A percentile compares a stretch with the other conserved stretches of the same genome.
Evolutionary conservation across 805 yeast species (phyloP).

Genomic region (Lipomyces starkeyi): DNA sequence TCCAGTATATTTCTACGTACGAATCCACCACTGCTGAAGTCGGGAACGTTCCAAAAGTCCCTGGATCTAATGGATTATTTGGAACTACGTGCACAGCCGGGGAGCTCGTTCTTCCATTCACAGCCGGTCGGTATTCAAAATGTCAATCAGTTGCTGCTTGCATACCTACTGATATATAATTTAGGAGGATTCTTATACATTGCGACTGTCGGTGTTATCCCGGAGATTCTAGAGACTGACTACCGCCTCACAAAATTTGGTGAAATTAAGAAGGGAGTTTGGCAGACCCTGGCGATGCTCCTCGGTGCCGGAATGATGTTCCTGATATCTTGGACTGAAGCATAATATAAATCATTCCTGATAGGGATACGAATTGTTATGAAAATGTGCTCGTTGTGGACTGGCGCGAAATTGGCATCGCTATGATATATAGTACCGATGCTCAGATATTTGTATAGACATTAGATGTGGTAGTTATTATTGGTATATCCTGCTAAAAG

Average conservation of each 20-base stretch:
- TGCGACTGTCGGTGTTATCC: constrained; percentile 76
- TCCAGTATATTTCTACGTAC: constrained; percentile 44
- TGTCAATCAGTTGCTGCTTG: background rate
- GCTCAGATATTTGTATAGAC: background rate
- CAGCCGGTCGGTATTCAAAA: constrained; percentile 58
- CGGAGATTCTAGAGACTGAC: constrained; percentile 63
- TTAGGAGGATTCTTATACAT: constrained; percentile 65
- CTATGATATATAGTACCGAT: background rate
- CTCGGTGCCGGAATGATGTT: constrained; percentile 67
- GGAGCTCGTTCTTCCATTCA: constrained; percentile 68
- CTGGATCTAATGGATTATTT: constrained; percentile 48
- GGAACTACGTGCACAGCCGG: constrained; percentile 59
- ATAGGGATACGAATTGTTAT: background rate
- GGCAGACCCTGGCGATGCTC: constrained; percentile 57
- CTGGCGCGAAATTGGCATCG: background rate
- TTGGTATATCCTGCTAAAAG: background rate
- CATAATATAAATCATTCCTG: background rate
- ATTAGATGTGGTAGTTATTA: background rate
- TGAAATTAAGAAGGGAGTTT: constrained; percentile 51
- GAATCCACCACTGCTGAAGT: constrained; percentile 25
- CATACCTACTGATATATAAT: too few relatives aligned
- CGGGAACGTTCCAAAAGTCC: constrained; percentile 16
- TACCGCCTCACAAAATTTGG: constrained; percentile 46
- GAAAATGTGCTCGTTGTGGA: background rate
- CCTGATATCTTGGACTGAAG: constrained; percentile 55